A percentile compares a stretch with the other conserved stretches of the same genome.
Evolutionary conservation across 371 early-diverging fungal genomes (phyloP).

Genomic region (Syncephalastrum monosporum): DNA sequence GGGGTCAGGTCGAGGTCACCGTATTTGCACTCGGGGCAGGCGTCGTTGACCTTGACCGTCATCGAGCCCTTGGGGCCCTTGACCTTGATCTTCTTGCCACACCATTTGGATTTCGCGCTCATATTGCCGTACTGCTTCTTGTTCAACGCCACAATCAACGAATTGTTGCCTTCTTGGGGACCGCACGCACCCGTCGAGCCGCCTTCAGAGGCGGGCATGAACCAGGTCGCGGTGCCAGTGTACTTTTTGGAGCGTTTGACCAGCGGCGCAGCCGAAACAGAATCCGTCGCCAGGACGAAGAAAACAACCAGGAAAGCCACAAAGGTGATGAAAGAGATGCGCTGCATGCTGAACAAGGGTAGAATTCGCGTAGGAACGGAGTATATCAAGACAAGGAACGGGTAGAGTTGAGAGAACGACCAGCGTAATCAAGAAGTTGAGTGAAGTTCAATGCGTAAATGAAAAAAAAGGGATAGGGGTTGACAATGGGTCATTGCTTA

Average conservation of each 20-base stretch:
- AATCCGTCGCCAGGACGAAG: conserved; percentile 3
- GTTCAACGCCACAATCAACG: conserved; percentile 28
- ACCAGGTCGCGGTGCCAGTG: conserved; percentile 24
- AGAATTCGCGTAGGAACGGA: conserved; percentile 1
- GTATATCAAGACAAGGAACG: conserved; percentile 7
- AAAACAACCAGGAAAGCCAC: not conserved
- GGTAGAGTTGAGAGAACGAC: conserved; percentile 15
- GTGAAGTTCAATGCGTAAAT: conserved; percentile 14
- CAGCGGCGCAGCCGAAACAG: conserved; percentile 13
- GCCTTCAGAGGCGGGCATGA: conserved; percentile 19
- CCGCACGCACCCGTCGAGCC: conserved; percentile 28
- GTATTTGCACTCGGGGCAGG: conserved; percentile 20
- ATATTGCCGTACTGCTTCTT: conserved; percentile 23
- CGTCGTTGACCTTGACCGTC: conserved; percentile 18
- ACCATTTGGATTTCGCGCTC: conserved; percentile 20
- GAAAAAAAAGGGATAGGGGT: conserved; percentile 3
- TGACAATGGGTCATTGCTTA: too few relatives aligned
- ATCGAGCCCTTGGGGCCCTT: conserved; percentile 18
- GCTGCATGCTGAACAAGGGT: conserved; percentile 7
- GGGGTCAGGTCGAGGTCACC: conserved; percentile 24
- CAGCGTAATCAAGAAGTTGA: conserved; percentile 17
- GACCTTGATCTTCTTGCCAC: conserved; percentile 23
- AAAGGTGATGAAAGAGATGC: conserved; percentile 4
- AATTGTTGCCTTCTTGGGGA: conserved; percentile 21
- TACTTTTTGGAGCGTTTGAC: conserved; percentile 16